Base-by-base conservation (phyloP, 1,284 basidiomycete genomes). In the Ganoderma lingzhi region DNA sequence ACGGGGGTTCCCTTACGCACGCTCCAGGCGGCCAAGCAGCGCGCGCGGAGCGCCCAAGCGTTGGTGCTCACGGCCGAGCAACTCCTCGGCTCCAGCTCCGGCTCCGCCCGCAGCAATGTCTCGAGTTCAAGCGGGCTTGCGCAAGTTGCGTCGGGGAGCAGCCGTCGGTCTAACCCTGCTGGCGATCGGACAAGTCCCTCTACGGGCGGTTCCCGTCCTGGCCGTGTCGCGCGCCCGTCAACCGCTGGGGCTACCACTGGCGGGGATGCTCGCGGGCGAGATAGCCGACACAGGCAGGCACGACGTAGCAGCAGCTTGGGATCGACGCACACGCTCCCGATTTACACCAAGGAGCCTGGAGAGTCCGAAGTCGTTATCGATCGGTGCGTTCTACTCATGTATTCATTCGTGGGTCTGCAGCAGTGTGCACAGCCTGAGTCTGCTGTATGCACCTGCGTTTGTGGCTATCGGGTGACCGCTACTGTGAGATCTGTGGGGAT, bases 321-420 rank as follows among this genome's bases (percentile, higher is more conserved):
- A 66, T 92, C 90, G 3, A 91, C 89, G 17, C 86, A 84, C 53
- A 91, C 89, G 2, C 77, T 93, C 35, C 92, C 91, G 6, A 86
- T 84, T 28, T 93, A 93, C 72, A 91, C 87, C 79, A 91, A 91
- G 76, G 91, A 93, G 70, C 90, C 91, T 0, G 92, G 91, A 9
- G 91, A 92, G 65, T 84, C 89, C 48, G 91, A 93, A 74, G 82
- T 93, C 42, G 92, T 93, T 6, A 87, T 93, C 65, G 86, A 86
- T 71, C 83, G 88, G 91, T 91, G 70, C 66, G 76, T 66, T 56
- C 53, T 15, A 6, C 32, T 28, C 32, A 6, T 9, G 5, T 19
- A 5, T 15, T 32, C 15, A 17, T 8, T 59, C 19, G 35, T 39
- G 37, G 35, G 30, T 32, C 32, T 19, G 15, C 17, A 35, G 35